A percentile compares a stretch with the other conserved stretches of the same genome.
These are phyloP conservation scores for Emydomyces testavorans DNA, from an alignment of 2,329 filamentous ascomycete species.

Conservation along the genomic window DNA sequence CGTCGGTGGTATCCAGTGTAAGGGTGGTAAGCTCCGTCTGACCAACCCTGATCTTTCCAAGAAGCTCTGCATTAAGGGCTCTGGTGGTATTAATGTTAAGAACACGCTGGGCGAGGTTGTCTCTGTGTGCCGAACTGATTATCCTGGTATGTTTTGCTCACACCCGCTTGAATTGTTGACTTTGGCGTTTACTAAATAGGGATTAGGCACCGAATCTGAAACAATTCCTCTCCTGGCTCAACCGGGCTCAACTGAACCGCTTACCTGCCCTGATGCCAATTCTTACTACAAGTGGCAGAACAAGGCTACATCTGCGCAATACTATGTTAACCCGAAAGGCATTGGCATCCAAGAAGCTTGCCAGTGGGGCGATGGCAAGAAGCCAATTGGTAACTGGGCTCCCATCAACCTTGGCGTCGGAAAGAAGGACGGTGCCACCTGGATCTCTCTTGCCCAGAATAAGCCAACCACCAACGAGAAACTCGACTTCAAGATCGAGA, in stretches of 20 bases:
- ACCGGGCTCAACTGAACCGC: conserved; percentile 47
- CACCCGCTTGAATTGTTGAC: background rate
- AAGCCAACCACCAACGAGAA: conserved; percentile 56
- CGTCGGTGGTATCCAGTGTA: conserved; percentile 74
- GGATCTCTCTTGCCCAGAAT: conserved; percentile 78
- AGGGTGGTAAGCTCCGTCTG: conserved; percentile 59
- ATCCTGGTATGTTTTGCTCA: conserved; percentile 54
- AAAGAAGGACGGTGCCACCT: conserved; percentile 56
- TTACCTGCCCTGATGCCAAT: conserved; percentile 64
- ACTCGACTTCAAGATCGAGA: conserved; percentile 69
- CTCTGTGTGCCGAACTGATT: conserved; percentile 85
- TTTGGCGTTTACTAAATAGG: conserved; percentile 7
- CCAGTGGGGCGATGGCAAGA: conserved; percentile 56
- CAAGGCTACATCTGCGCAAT: conserved; percentile 73
- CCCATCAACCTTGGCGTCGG: conserved; percentile 79
- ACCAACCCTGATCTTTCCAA: conserved; percentile 55
- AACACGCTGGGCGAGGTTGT: conserved; percentile 60
- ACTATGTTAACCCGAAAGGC: conserved; percentile 86
- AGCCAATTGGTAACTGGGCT: conserved; percentile 65
- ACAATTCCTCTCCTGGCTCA: conserved; percentile 59
- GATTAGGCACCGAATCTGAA: conserved; percentile 62
- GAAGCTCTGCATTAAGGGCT: conserved; percentile 64
- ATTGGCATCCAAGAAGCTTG: conserved; percentile 57
- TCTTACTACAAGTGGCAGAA: conserved; percentile 70
- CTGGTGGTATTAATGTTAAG: conserved; percentile 57